Evolutionary conservation across 2,329 filamentous ascomycete genomes (phyloP), one percentile per base, ranked within the genome.

Genomic region (Fusarium sp.): DNA sequence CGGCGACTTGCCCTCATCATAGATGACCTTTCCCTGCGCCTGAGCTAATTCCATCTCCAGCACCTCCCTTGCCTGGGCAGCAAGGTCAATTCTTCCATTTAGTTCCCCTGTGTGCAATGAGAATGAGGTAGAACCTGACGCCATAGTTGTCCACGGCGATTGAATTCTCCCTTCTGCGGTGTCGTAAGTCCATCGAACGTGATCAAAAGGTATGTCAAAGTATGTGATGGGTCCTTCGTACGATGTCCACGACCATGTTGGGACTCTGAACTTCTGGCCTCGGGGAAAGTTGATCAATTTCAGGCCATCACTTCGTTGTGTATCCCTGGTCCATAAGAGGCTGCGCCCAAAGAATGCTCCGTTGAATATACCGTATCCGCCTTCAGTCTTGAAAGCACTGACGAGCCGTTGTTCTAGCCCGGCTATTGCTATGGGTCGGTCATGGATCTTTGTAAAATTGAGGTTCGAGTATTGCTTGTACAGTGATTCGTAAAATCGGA

Each of bases 211-310:
- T 2, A 77, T 48, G 14, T 77, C 35, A 18, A 81, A n/a, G 35
- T 76, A 82, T 11, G 68, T 55, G 7, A 82, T 82, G 1, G 54
- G 73, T 7, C 81, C 81, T 5, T 75, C 26, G 33, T 82, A 81
- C 1, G 76, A 78, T 78, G 81, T 82, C 81, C 81, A 82, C 0
- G 81, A 82, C 81, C 81, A 82, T 0, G 75, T 67, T 6, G 81
- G 81, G 1, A 78, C 73, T 8, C 22, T 39, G 36, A 68, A 51
- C 13, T 53, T 48, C 18, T 59, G 61, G 16, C 30, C 28, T 7
- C 22, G 15, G 8, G 71, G 50, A 39, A 71, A 70, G 2, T 55
- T 2, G 16, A 71, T 71, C 12, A 51, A 31, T 31, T 12, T 61
- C 26, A 71, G 42, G 7, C 47, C 26, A 35, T 7, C 4, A 18